Evolutionary conservation across 2,329 filamentous ascomycete species (phyloP), one percentile per base, ranked within the genome.

Genomic region (Chaetomiaceae sp.): DNA sequence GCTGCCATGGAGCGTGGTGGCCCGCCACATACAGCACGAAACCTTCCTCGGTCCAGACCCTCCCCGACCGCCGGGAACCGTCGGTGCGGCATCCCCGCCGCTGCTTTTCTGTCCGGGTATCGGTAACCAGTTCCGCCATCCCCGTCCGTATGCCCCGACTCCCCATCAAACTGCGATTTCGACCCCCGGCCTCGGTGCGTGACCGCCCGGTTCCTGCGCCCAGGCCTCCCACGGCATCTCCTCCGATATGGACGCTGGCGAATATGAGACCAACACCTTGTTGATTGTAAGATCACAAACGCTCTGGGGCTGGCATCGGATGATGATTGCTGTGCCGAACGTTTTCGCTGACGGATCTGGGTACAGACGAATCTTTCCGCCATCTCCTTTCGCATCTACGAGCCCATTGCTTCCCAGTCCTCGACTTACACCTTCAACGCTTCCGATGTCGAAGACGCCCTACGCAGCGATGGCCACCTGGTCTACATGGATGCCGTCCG

Each of bases 191-290:
- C 43, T 54, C 39, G 59, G 61, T 62, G 56, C 53, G 58, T 57
- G 51, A 58, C 49, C 48, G 34, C 48, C 50, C 49, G 46, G 37
- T 45, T n/a, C 30, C 50, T 42, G 48, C 53, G 41, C 52, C 55
- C 51, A 49, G 59, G 55, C 58, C 55, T 58, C 50, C 54, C 52
- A 55, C 57, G 58, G 50, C 55, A 51, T 47, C 56, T 44, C 54
- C 27, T 61, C 56, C 77, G 78, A 76, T 64, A 83, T 83, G 79
- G 79, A 83, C 68, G 75, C 76, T 66, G 76, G 77, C 58, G 79
- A 82, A 69, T 81, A 81, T 67, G 78, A 81, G 63, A 83, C 79
- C 64, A 83, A 83, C 68, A 74, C 73, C 55, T 68, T 83, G 61
- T 69, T 79, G 62, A 73, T 82, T 70, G 79, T 82, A 59, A 62